Evolutionary conservation across 1,284 basidiomycete species (phyloP).

Genomic region (Rhizoctonia solani): DNA sequence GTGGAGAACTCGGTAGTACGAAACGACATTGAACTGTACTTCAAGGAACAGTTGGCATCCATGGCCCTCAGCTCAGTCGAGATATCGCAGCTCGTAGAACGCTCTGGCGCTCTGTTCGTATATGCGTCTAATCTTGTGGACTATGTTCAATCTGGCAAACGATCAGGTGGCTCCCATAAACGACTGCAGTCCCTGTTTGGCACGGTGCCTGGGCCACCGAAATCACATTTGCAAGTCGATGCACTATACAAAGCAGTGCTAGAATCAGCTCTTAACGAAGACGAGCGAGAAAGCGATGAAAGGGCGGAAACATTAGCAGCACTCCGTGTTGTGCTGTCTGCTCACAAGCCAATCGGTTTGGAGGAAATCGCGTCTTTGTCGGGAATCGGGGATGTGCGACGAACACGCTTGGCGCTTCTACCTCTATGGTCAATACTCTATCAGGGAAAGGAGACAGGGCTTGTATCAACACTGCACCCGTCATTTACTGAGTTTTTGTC

Average conservation of each 20-base stretch:
- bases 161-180: not conserved
- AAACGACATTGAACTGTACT: not conserved
- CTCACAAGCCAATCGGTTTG: not conserved
- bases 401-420: not conserved
- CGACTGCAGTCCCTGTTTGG: not conserved
- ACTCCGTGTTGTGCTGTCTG: not conserved
- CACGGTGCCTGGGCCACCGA: not conserved
- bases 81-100: not conserved
- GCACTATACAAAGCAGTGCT: not conserved
- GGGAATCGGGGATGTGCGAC: not conserved
- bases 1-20: constrained; percentile 1
- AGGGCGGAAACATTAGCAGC: not conserved
- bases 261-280: not conserved
- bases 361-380: not conserved
- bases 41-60: not conserved
- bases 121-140: not conserved
- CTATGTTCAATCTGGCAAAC: not conserved
- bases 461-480: constrained; percentile 8
- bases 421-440: not conserved
- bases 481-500: constrained; percentile 18
- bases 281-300: not conserved
- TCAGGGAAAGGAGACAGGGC: not conserved
- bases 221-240: not conserved
- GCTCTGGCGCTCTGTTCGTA: constrained; percentile 2
- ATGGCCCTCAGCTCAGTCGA: not conserved